Conservation (phyloP, 257 asterid genomes). For the Leonotis leonurus region DNA sequence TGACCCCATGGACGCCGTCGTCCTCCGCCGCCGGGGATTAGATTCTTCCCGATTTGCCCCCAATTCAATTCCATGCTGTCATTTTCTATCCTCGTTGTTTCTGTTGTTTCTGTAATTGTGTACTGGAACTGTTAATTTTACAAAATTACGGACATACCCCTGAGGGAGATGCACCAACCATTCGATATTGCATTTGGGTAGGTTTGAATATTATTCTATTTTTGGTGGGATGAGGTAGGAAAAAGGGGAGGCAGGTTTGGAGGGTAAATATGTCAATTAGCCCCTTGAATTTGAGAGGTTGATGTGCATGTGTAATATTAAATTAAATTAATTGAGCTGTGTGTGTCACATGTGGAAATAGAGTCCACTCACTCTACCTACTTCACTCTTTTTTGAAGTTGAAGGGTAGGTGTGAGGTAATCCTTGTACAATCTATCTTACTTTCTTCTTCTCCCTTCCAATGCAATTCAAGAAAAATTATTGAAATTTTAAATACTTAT, state of each 20-base stretch:
- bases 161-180: conserved; percentile 16
- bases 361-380: conserved; percentile 6
- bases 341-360: not conserved
- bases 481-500: no score
- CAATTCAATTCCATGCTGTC: not conserved
- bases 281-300: conserved; percentile 20
- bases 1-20: conserved; percentile 94
- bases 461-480: no score
- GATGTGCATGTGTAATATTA: conserved; percentile 21
- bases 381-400: not conserved
- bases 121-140: conserved; percentile 9
- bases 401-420: conserved; percentile 12
- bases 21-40: conserved; percentile 31
- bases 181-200: conserved; percentile 14
- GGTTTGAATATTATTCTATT: conserved; percentile 7
- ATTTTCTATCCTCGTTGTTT: not conserved
- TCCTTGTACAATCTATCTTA: conserved; percentile 7
- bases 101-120: not conserved
- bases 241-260: not conserved
- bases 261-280: conserved; percentile 24
- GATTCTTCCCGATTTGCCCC: conserved; percentile 1
- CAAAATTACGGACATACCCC: conserved; percentile 11
- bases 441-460: not conserved
- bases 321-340: not conserved
- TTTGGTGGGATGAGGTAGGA: conserved; percentile 8